Percentiles rank a stretch among this genome's conserved stretches.
Conservation (phyloP, 176 grass and related monocot genomes). For the Lolium rigidum region DNA sequence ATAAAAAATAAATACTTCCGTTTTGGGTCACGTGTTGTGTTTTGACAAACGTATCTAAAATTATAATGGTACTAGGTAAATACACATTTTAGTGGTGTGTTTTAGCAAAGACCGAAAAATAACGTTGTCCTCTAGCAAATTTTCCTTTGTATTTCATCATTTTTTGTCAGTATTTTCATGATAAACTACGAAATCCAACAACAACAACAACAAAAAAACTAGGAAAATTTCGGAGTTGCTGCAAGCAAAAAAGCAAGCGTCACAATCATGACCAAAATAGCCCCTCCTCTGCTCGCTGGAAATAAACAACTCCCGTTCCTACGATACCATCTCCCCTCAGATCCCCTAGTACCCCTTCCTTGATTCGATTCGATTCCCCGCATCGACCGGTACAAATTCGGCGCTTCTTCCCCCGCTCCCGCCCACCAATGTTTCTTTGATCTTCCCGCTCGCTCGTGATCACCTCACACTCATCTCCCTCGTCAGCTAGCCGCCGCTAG, state of each 20-base stretch:
- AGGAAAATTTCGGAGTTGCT: not conserved
- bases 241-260: not conserved
- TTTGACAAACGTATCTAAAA: too few relatives aligned
- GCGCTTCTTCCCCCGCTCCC: too few relatives aligned
- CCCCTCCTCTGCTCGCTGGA: not conserved
- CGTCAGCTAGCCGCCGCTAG: conserved; percentile 21
- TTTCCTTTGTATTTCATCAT: too few relatives aligned
- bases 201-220: too few relatives aligned
- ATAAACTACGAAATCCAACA: too few relatives aligned
- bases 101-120: too few relatives aligned
- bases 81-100: too few relatives aligned
- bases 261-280: not conserved
- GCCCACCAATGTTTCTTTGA: conserved; percentile 16
- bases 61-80: too few relatives aligned
- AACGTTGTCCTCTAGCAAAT: too few relatives aligned
- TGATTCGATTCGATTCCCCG: conserved; percentile 18
- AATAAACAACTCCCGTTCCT: not conserved
- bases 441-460: conserved; percentile 15
- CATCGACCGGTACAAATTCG: conserved; percentile 42
- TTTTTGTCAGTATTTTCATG: too few relatives aligned
- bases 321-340: not conserved
- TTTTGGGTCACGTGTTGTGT: too few relatives aligned
- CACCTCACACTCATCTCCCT: not conserved
- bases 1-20: too few relatives aligned
- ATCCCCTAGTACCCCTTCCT: not conserved